Base-by-base conservation (phyloP, 257 asterid species). In the Solanum chilense region DNA sequence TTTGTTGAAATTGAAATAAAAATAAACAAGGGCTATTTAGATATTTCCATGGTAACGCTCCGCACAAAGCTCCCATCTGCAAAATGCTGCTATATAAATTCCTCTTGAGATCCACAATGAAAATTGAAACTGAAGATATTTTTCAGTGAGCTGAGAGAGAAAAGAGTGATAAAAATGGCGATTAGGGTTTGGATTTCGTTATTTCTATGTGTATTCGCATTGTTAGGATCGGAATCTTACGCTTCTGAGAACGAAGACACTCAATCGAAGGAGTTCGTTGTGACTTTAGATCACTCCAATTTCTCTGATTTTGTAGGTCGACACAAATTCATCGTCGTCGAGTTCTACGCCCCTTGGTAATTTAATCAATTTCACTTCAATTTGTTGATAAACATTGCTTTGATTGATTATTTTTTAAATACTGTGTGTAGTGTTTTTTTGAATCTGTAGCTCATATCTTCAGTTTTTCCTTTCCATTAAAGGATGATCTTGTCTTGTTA, bases 301-400 rank as follows among this genome's bases (percentile, higher is more conserved):
- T 94, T 96, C 93, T 91, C 96, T 27, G 99, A 96, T 62, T 95
- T 93, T 90, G 96, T 95, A 7, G 91, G 92, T 76, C 91, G 87
- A 60, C 94, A 95, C 83, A 95, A 94, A 91, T 96, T 96, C 92
- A 37, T 96, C 88, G 95, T 96, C 87, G 96, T 96, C 86, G 98
- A 96, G 27, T 96, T 96, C 76, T 96, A 96, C 91, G 97, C 99
- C 60, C 99, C 99, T 41, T 96, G 99, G 99, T 95, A 91, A 25
- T 35, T 56, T 41, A 25, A 15, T 31, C 29, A 31, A 27, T 71
- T 66, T 10, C 12, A 45, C 25, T 45, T 80, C 42, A 42, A 8
- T 77, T 35, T 47, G 9, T 13, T 80, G 35, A 9, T n/a, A 33
- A 21, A 13, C 16, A 27, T 23, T 49, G 64, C 3, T 82, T 87